Base-by-base conservation (phyloP, 495 filamentous ascomycete species). In the Penicillium canescens region DNA sequence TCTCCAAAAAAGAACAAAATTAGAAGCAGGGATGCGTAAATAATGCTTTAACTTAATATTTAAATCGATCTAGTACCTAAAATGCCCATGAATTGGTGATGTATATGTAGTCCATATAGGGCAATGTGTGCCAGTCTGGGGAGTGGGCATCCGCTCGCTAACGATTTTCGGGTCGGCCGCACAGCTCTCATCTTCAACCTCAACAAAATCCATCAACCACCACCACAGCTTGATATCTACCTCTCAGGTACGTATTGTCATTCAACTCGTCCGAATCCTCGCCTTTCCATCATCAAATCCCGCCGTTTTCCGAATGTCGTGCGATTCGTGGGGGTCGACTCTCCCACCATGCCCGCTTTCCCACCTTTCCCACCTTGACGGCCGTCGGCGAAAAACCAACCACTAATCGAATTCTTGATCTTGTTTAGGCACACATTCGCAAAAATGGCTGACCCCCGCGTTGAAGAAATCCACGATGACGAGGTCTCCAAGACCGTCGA, bases 381-480 rank as follows among this genome's bases (percentile, higher is more conserved):
- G 20, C 34, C 28, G 0, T 9, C 24, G 33, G 37, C 53, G 42
- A 51, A 42, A 31, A 31, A 4, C 24, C 24, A 11, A 41, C 33
- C 42, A 55, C 49, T 50, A 53, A 53, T 47, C 31, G 16, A 50
- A 21, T 35, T 50, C 54, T 23, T 45, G 45, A 59, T 55, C 62
- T 60, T 59, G 39, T 65, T 21, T 63, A 71, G 66, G 64, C 62
- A 54, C 55, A 67, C 55, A 68, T 63, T 55, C 57, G 73, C 75
- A 87, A 66, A 51, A 74, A 99, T 99, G 94, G 89, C 95, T 64
- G 94, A 96, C 78, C 89, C 95, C 72, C 90, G 94, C 71, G 86
- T 99, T 71, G 93, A 98, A 81, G 94, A 99, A 79, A 83, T 98
- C 57, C 89, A 89, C 60, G 92, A 98, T 72, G 94, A 99, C 70